phyloP scores from a whole-genome alignment of 2,329 filamentous ascomycete species.

The Paracoccidioides lutzii region DNA sequence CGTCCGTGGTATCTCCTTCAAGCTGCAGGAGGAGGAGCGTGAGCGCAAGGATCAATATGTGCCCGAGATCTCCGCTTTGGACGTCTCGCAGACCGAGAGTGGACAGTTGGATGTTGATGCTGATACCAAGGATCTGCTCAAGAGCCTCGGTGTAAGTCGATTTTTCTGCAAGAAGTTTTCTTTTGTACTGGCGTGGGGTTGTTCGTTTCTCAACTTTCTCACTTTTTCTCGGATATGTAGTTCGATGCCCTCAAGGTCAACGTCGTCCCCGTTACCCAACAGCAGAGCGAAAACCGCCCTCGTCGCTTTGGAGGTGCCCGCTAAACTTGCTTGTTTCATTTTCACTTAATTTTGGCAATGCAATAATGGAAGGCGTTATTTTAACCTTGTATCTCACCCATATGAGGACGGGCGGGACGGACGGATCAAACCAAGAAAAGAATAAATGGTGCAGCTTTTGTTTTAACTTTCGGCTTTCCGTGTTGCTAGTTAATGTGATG shows the following conservation, averaged over 20 bases:
- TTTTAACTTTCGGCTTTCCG: neutral
- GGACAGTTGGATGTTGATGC: slow-evolving; percentile 89
- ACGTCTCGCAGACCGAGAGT: slow-evolving; percentile 89
- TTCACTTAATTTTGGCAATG: slow-evolving; percentile 2
- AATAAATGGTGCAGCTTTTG: neutral
- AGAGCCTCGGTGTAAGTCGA: slow-evolving; percentile 88
- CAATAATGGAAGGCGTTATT: neutral
- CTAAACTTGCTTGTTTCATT: slow-evolving; percentile 6
- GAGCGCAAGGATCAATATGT: slow-evolving; percentile 99
- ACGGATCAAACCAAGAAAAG: neutral
- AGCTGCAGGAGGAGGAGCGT: slow-evolving; percentile 99
- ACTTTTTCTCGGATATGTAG: slow-evolving; percentile 35
- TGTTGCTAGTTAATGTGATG: neutral
- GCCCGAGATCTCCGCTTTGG: slow-evolving; percentile 94
- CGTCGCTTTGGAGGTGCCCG: slow-evolving; percentile 51
- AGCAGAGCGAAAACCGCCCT: slow-evolving; percentile 70
- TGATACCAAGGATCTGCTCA: slow-evolving; percentile 98
- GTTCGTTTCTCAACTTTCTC: slow-evolving; percentile 18
- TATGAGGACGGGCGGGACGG: neutral
- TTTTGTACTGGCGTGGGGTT: neutral
- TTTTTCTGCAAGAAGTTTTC: neutral
- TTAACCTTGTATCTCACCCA: neutral
- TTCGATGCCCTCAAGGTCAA: slow-evolving; percentile 98
- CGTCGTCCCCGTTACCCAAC: slow-evolving; percentile 79
- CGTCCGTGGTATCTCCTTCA: slow-evolving; percentile 99